Percentiles rank a stretch among this genome's conserved stretches.
These are phyloP conservation scores for Collybia sp. DNA, from an alignment of 768 basidiomycete genomes.

Conservation along the genomic window DNA sequence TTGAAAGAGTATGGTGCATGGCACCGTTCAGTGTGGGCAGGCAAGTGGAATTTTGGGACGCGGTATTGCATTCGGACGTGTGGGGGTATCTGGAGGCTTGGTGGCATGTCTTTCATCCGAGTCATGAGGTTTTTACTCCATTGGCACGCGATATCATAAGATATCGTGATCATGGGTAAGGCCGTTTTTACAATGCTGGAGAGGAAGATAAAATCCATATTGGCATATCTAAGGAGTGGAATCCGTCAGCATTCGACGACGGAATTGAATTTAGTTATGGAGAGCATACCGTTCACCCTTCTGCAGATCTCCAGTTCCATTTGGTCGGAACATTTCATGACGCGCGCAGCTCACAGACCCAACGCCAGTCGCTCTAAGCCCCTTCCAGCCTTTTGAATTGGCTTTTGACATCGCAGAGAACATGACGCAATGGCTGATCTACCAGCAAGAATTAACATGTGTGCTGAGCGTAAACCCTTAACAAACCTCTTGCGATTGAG, in stretches of 20 bases:
- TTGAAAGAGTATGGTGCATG: constrained; percentile 19
- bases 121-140: neutral
- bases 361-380: constrained; percentile 17
- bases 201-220: constrained; percentile 16
- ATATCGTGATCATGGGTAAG: neutral
- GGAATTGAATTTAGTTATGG: neutral
- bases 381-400: constrained; percentile 13
- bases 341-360: constrained; percentile 13
- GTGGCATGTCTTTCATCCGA: neutral
- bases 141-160: neutral
- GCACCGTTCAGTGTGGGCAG: no score
- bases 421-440: constrained; percentile 19
- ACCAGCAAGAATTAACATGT: no score
- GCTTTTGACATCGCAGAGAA: constrained; percentile 16
- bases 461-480: no score
- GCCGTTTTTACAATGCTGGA: constrained; percentile 1
- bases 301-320: constrained; percentile 23
- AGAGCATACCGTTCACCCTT: constrained; percentile 23
- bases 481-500: neutral
- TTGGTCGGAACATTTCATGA: constrained; percentile 15
- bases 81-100: neutral
- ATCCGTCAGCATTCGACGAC: neutral
- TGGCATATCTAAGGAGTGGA: constrained; percentile 10
- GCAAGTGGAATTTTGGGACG: no score
- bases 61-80: no score